Percentiles rank a stretch among this genome's conserved stretches.
phyloP scores from a whole-genome alignment of 2,329 filamentous ascomycete species.

The Byssoonygena ceratinophila region DNA sequence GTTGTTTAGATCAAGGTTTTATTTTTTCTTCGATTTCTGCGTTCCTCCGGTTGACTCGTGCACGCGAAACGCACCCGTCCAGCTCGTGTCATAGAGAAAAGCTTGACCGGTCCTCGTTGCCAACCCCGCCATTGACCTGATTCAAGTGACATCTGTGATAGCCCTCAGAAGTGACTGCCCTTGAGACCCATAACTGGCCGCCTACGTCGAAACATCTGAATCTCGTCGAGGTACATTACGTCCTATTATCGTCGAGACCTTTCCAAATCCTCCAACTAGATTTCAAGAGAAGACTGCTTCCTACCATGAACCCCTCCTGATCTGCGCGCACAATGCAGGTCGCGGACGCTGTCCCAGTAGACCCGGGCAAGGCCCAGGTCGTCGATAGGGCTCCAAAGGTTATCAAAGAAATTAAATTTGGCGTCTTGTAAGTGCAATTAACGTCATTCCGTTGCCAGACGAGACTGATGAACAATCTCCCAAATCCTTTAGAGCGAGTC shows the following conservation, averaged over 20 bases:
- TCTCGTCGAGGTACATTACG: no score
- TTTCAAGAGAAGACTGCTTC: not conserved
- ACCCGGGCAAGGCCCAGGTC: slow-evolving; percentile 68
- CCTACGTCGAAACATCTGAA: no score
- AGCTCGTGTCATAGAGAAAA: not conserved
- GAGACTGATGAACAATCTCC: not conserved
- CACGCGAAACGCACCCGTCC: no score
- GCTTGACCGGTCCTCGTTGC: not conserved
- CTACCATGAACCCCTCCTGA: slow-evolving; percentile 2
- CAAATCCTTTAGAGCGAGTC: slow-evolving; percentile 54
- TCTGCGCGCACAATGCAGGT: slow-evolving; percentile 26
- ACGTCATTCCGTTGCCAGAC: not conserved
- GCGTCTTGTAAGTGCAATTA: slow-evolving; percentile 59
- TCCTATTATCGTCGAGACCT: no score
- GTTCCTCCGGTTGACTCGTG: no score
- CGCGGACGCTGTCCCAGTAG: slow-evolving; percentile 38
- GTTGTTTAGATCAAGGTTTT: no score
- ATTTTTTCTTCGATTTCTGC: no score
- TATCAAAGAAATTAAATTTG: slow-evolving; percentile 88
- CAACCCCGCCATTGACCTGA: slow-evolving; percentile 3
- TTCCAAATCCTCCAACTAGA: no score
- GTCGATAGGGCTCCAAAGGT: slow-evolving; percentile 80
- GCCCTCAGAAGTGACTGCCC: not conserved
- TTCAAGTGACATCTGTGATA: not conserved
- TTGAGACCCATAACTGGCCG: no score